A percentile compares a stretch with the other conserved stretches of the same genome.
phyloP scores from a whole-genome alignment of 148 eudicot genomes.

The Rhododendron williamsianum region DNA sequence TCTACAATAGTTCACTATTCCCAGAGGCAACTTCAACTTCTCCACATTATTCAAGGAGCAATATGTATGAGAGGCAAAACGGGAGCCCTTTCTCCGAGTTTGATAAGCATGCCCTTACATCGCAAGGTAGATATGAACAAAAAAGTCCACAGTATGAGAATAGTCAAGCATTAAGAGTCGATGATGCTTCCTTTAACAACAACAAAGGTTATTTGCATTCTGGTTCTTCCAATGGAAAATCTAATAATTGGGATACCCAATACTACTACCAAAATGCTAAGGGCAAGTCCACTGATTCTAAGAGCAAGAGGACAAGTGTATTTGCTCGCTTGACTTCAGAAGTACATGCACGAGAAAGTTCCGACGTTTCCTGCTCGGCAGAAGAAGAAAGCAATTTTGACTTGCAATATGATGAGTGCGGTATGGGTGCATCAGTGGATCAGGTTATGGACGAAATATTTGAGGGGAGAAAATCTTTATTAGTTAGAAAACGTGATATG shows the following conservation, averaged over 20 bases:
- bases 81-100: not conserved
- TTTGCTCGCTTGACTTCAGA: constrained; percentile 34
- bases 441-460: constrained; percentile 27
- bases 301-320: constrained; percentile 28
- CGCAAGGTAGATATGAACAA: not conserved
- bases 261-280: not conserved
- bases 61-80: not conserved
- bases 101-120: not conserved
- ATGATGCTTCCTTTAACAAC: not conserved
- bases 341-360: not conserved
- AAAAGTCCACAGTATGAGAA: not conserved
- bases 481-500: not conserved
- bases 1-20: not conserved
- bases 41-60: constrained; percentile 6
- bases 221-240: not conserved
- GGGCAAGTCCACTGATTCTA: constrained; percentile 4
- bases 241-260: not conserved
- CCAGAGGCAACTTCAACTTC: not conserved
- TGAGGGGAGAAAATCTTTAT: constrained; percentile 4
- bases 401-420: constrained; percentile 3
- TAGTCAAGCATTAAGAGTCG: not conserved
- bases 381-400: not conserved
- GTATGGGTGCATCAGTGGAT: constrained; percentile 30
- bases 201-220: not conserved
- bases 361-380: not conserved